Evolutionary conservation across 306 rosid genomes (phyloP), one percentile per base, ranked within the genome.

Genomic region (Lathyrus aphaca): DNA sequence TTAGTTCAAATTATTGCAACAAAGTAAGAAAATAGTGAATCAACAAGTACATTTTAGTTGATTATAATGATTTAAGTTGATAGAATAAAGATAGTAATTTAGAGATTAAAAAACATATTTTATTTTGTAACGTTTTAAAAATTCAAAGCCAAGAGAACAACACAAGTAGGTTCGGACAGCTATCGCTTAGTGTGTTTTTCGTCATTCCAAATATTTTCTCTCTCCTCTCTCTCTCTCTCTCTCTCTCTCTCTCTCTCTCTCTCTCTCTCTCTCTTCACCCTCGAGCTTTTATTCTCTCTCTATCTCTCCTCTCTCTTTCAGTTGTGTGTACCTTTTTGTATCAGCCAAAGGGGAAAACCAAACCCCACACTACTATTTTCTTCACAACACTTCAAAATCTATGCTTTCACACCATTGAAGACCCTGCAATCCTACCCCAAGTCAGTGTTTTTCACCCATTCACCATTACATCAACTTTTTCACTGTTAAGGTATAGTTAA

Each of bases 251-350:
- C 74, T 44, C 35, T 71, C 66, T 32, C 32, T 49, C 77, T n/a
- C n/a, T n/a, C n/a, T n/a, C n/a, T n/a, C n/a, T n/a, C n/a, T 45
- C 51, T 45, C 51, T 45, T 19, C 6, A 8, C 19, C 6, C 51
- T 45, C 5, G 10, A 45, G 51, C 53, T 46, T 46, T 15, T 46
- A 6, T 46, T 46, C 32, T 51, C 32, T 21, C 32, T 53, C 25
- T 23, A n/a, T n/a, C n/a, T 23, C 25, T 23, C 25, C 70, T 68
- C 74, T 44, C 35, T 71, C 66, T 32, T 32, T 49, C 77, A 55
- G 72, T 78, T 70, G 77, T 63, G 77, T n/a, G n/a, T n/a, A n/a
- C 71, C 39, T 62, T 77, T 69, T 71, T 71, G 44, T 72, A 73
- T 69, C 49, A 16, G 14, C 63, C 55, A 55, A 54, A 11, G 46